Conservation (phyloP, 192 early-diverging fungal species). For the Umbelopsis isabellina region DNA sequence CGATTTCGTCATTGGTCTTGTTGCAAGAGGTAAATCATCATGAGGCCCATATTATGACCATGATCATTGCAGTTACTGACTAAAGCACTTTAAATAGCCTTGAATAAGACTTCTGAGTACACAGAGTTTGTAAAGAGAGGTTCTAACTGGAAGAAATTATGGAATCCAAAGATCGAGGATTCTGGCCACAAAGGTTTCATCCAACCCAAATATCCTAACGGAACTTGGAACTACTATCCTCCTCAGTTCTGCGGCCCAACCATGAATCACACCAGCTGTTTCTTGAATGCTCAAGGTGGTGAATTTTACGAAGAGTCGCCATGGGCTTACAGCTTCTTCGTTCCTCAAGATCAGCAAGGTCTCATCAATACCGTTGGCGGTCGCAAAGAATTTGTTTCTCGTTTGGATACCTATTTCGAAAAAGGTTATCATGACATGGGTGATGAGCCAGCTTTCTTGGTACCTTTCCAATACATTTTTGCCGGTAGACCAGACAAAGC, state of each 20-base stretch:
- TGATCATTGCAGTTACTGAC: background rate
- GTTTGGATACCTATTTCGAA: conserved; percentile 39
- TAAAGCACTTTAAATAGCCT: background rate
- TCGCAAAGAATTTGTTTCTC: conserved; percentile 26
- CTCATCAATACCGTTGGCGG: conserved; percentile 35
- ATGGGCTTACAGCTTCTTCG: conserved; percentile 45
- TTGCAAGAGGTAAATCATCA: conserved; percentile 22
- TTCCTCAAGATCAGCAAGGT: conserved; percentile 35
- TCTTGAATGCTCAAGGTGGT: background rate
- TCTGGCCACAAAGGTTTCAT: conserved; percentile 33
- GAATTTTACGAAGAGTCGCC: conserved; percentile 44
- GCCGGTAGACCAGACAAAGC: conserved; percentile 27
- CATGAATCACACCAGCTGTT: conserved; percentile 2
- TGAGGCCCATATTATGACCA: no score
- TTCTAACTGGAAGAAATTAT: conserved; percentile 37
- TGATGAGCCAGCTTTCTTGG: conserved; percentile 41
- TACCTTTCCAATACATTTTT: conserved; percentile 38
- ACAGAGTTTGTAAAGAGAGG: conserved; percentile 9
- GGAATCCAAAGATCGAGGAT: conserved; percentile 28
- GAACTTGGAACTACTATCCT: conserved; percentile 20
- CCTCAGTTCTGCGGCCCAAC: conserved; percentile 20
- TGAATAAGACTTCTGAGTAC: background rate
- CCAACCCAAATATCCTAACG: conserved; percentile 25
- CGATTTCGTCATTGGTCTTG: conserved; percentile 31
- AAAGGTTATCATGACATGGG: conserved; percentile 33